Percentiles rank a stretch among this genome's conserved stretches.
These are phyloP conservation scores for Endocladia muricata DNA, from an alignment of 31 red algal genomes.

Conservation along the genomic window DNA sequence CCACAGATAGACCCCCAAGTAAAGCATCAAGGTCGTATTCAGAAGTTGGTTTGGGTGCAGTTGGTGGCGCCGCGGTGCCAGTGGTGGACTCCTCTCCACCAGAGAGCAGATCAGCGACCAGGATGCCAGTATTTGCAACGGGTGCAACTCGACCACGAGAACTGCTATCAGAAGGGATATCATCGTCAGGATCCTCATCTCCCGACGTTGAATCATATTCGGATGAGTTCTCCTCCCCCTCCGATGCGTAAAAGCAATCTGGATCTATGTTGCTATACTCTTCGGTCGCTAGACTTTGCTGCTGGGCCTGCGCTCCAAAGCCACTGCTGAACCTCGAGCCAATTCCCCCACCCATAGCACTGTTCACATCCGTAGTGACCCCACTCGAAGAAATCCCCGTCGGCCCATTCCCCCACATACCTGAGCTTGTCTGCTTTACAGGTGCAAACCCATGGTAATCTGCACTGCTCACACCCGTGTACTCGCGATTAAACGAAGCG, in stretches of 20 bases:
- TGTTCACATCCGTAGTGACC: not conserved
- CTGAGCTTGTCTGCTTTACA: not conserved
- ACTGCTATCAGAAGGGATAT: not conserved
- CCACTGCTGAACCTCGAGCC: too few species aligned
- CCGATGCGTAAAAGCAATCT: conserved; percentile 20
- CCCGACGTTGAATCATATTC: conserved; percentile 11
- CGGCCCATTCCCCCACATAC: not conserved
- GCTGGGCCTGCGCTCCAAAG: too few species aligned
- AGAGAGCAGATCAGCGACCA: too few species aligned
- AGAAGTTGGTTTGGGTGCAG: conserved; percentile 12
- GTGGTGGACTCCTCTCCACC: too few species aligned
- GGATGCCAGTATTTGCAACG: too few species aligned
- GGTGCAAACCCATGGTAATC: conserved; percentile 19
- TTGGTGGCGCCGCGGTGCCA: not conserved
- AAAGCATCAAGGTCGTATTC: conserved; percentile 57
- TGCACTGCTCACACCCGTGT: conserved; percentile 42
- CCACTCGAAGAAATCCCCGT: not conserved
- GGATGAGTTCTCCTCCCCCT: not conserved
- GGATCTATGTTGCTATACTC: conserved; percentile 16
- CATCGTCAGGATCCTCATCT: not conserved
- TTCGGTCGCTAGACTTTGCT: not conserved
- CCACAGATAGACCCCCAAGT: conserved; percentile 28
- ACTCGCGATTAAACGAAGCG: conserved; percentile 21
- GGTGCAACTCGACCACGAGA: too few species aligned
- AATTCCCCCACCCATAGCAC: not conserved